Conservation (phyloP, 805 yeast species). For the Isabelozyma pseudorhagii region DNA sequence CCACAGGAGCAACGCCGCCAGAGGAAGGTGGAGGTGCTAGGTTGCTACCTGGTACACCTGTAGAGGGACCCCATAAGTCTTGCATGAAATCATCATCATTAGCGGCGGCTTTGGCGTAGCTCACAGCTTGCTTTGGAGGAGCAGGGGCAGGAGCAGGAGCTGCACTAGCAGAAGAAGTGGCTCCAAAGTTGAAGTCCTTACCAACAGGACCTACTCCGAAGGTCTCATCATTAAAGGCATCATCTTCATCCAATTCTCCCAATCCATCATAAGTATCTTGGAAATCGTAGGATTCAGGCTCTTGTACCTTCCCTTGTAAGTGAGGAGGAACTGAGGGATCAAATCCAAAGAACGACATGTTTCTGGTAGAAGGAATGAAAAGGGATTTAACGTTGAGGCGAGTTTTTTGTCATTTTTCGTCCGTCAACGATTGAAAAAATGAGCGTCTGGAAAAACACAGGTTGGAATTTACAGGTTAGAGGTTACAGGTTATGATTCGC, state of each 20-base stretch:
- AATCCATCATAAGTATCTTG: slow-evolving; percentile 82
- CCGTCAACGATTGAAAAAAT: background rate
- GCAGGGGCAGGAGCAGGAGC: slow-evolving; percentile 8
- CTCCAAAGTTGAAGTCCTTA: slow-evolving; percentile 1
- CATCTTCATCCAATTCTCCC: slow-evolving; percentile 61
- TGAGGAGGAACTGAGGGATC: slow-evolving; percentile 46
- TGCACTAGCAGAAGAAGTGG: slow-evolving; percentile 9
- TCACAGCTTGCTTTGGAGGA: slow-evolving; percentile 22
- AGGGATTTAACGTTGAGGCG: background rate
- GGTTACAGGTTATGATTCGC: background rate
- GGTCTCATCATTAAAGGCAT: slow-evolving; percentile 77
- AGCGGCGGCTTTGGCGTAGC: slow-evolving; percentile 41
- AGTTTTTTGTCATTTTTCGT: background rate
- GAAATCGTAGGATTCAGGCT: slow-evolving; percentile 55
- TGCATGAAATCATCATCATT: slow-evolving; percentile 46
- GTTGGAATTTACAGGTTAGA: background rate
- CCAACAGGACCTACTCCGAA: slow-evolving; percentile 48
- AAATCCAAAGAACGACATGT: slow-evolving; percentile 71
- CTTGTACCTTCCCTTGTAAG: slow-evolving; percentile 9
- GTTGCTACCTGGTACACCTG: slow-evolving; percentile 28
- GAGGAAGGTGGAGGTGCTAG: slow-evolving; percentile 15
- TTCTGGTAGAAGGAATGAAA: background rate
- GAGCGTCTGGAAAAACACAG: background rate
- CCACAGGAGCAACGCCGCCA: slow-evolving; percentile 4
- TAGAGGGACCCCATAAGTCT: slow-evolving; percentile 41